Evolutionary conservation across 106 monocot species (phyloP), one percentile per base, ranked within the genome.

Genomic region (Dendrobium nobile): DNA sequence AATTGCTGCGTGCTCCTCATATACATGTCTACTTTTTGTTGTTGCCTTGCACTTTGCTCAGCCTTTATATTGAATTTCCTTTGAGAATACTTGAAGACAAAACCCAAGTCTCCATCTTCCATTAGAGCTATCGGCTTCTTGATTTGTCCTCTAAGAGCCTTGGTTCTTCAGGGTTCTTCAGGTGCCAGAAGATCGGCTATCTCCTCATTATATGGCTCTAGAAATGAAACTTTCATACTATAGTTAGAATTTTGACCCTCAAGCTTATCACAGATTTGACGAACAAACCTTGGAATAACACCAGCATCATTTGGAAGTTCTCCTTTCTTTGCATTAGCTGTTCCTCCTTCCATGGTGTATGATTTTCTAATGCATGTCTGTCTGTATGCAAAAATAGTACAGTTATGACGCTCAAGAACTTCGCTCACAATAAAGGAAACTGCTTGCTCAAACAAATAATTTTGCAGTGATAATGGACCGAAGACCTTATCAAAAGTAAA

Each of bases 1-100:
- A 88, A 91, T 77, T 91, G 91, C 45, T 91, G 91, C 91, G 88
- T 91, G 83, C 91, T 91, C 77, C 80, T 85, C 87, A 89, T 88
- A 80, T 91, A 91, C 91, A 91, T 87, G 40, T 91, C 89, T 6
- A 91, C 85, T n/a, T 89, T 89, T 64, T 87, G 87, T 58, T 87
- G 77, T 82, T 91, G 89, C 85, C 89, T 87, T 41, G 58, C 87
- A 31, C 42, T 59, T 41, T 87, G 79, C 79, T 91, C 87, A 1
- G 55, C 89, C 28, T 87, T 89, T 33, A 92, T 79, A 33, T 84
- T 89, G 47, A 92, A 85, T 58, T 68, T 78, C 17, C 78, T 87
- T 59, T 84, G 4, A n/a, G 88, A 85, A 9, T 87, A 83, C 81
- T 83, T 82, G 74, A 85, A 85, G 31, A 83, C 89, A 28, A 84